A percentile compares a stretch with the other conserved stretches of the same genome.
Conservation (phyloP, 345 rosid species). For the Salix koriyanagi region DNA sequence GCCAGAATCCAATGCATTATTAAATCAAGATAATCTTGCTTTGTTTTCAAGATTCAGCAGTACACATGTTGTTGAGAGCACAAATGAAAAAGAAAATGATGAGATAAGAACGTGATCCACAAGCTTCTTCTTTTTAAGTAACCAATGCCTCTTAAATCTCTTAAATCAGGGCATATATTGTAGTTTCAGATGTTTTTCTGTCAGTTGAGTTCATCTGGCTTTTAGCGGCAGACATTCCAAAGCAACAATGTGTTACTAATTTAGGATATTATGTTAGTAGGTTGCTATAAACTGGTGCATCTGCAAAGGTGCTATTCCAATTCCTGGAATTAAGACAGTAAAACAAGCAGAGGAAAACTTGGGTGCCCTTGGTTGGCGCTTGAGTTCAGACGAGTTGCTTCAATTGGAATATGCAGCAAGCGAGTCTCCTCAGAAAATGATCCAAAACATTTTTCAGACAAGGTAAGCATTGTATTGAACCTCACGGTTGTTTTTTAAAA, state of each 20-base stretch:
- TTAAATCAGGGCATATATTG: too few species aligned
- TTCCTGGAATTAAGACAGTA: constrained; percentile 78
- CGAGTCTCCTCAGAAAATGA: constrained; percentile 66
- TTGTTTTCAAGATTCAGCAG: too few species aligned
- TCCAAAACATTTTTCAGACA: constrained; percentile 87
- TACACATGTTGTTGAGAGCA: too few species aligned
- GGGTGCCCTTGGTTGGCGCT: constrained; percentile 82
- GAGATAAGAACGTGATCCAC: too few species aligned
- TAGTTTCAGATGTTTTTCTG: too few species aligned
- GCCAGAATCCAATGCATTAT: neutral
- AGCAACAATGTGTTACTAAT: neutral
- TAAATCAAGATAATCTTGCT: neutral
- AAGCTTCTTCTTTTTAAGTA: too few species aligned
- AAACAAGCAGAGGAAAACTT: constrained; percentile 74
- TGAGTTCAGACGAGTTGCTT: constrained; percentile 60
- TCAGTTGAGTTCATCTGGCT: neutral
- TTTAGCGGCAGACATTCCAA: neutral
- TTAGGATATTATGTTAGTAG: constrained; percentile 23
- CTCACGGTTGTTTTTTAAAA: neutral
- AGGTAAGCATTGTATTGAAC: constrained; percentile 20
- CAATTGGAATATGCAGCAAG: constrained; percentile 64
- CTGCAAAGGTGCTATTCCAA: constrained; percentile 76
- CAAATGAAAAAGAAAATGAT: too few species aligned
- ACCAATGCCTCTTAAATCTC: too few species aligned
- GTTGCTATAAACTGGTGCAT: constrained; percentile 96